phyloP scores from a whole-genome alignment of 192 early-diverging fungal species.

The Podila epicladia region DNA sequence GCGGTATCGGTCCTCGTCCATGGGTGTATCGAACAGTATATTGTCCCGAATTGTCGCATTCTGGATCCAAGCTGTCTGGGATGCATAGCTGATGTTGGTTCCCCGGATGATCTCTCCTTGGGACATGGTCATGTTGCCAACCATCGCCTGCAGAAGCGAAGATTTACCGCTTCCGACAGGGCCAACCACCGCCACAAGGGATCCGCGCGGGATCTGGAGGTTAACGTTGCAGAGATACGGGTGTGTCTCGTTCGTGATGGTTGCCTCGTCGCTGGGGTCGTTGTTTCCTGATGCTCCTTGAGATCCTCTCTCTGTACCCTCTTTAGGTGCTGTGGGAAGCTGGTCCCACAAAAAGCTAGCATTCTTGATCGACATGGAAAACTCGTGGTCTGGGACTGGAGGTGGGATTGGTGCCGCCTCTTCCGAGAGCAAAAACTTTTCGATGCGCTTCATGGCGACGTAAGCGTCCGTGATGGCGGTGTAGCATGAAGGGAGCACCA shows the following conservation, averaged over 20 bases:
- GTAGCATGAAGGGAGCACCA: conserved; percentile 45
- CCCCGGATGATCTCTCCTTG: conserved; percentile 61
- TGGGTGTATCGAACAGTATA: conserved; percentile 70
- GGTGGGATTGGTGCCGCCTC: conserved; percentile 60
- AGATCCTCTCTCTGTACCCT: not conserved
- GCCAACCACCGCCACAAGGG: conserved; percentile 80
- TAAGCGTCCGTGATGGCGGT: conserved; percentile 34
- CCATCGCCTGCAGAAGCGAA: conserved; percentile 77
- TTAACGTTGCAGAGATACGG: conserved; percentile 45
- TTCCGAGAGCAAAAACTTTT: conserved; percentile 54
- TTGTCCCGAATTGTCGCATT: conserved; percentile 72
- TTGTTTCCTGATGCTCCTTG: not conserved
- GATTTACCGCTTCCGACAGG: conserved; percentile 83
- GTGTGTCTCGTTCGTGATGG: conserved; percentile 35
- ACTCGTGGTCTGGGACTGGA: conserved; percentile 39
- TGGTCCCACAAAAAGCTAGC: conserved; percentile 66
- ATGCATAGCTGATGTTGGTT: conserved; percentile 76
- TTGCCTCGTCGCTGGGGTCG: not conserved
- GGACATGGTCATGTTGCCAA: conserved; percentile 73
- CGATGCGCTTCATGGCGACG: conserved; percentile 47
- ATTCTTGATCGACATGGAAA: conserved; percentile 63
- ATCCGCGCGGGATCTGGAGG: conserved; percentile 35
- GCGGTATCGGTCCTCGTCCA: conserved; percentile 47
- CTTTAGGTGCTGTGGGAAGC: too few species aligned
- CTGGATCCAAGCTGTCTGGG: conserved; percentile 89